Percentiles rank a stretch among this genome's conserved stretches.
Evolutionary conservation across 768 basidiomycete species (phyloP).

Genomic region (Filobasidium wieringae): DNA sequence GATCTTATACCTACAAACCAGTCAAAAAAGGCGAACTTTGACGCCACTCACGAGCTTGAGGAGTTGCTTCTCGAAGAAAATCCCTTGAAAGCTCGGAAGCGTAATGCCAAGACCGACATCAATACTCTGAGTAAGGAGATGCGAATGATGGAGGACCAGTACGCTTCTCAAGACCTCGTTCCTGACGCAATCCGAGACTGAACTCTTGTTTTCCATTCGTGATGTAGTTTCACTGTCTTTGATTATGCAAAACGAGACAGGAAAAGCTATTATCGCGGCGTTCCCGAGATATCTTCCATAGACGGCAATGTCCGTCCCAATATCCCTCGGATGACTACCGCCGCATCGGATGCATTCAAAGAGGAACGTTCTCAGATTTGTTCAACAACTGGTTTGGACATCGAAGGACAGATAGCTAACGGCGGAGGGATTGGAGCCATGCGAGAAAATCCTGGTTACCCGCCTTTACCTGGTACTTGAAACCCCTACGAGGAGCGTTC

Average conservation of each 20-base stretch:
- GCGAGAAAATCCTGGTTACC: not conserved
- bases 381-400: constrained; percentile 27
- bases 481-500: too few relatives aligned
- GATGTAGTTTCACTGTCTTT: constrained; percentile 81
- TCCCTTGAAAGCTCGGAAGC: constrained; percentile 83
- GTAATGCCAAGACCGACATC: constrained; percentile 79
- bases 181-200: not conserved
- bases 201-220: constrained; percentile 6
- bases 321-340: too few relatives aligned
- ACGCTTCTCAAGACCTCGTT: constrained; percentile 1
- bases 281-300: too few relatives aligned
- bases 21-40: constrained; percentile 99
- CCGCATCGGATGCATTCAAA: not conserved
- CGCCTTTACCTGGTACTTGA: too few relatives aligned
- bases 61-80: constrained; percentile 93
- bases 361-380: constrained; percentile 25
- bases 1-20: constrained; percentile 38
- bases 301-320: too few relatives aligned
- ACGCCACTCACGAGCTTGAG: constrained; percentile 94
- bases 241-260: constrained; percentile 87
- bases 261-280: constrained; percentile 67
- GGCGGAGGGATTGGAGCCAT: constrained; percentile 35
- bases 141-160: constrained; percentile 99
- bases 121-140: constrained; percentile 79
- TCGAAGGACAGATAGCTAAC: constrained; percentile 37